Percentiles rank a stretch among this genome's conserved stretches.
Evolutionary conservation across 805 yeast species (phyloP).

Genomic region (Candida odintsovae): DNA sequence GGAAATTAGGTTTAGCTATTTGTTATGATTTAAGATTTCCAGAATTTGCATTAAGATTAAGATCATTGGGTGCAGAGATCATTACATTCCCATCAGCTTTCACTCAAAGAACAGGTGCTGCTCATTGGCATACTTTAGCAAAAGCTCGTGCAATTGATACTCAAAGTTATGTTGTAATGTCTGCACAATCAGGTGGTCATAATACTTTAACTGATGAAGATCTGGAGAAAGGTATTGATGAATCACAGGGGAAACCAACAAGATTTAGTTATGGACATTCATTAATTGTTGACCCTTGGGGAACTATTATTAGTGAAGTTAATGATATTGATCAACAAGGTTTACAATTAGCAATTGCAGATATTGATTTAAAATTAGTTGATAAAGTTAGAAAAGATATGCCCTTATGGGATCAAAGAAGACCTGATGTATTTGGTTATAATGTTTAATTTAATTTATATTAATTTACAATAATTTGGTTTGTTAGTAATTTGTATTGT

Average conservation of each 20-base stretch:
- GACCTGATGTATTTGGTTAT: slow-evolving; percentile 53
- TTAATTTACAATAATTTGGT: slow-evolving; percentile 8
- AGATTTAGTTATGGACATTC: slow-evolving; percentile 86
- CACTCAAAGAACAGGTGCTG: slow-evolving; percentile 84
- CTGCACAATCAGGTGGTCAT: slow-evolving; percentile 72
- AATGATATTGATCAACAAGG: slow-evolving; percentile 37
- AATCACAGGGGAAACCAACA: slow-evolving; percentile 13
- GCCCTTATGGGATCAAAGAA: slow-evolving; percentile 75
- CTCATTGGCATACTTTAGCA: slow-evolving; percentile 83
- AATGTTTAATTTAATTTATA: too few species aligned
- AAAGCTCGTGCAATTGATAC: slow-evolving; percentile 83
- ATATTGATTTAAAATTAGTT: slow-evolving; percentile 50
- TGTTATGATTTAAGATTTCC: slow-evolving; percentile 91
- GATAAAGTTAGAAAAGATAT: slow-evolving; percentile 53
- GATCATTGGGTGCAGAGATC: slow-evolving; percentile 69
- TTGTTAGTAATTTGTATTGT: too few species aligned
- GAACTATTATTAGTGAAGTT: slow-evolving; percentile 59
- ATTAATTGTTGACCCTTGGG: slow-evolving; percentile 90
- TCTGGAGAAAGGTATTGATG: slow-evolving; percentile 18
- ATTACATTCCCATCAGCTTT: slow-evolving; percentile 88
- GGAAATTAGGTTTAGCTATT: slow-evolving; percentile 64
- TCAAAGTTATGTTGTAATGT: slow-evolving; percentile 81
- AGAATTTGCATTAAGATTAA: slow-evolving; percentile 60
- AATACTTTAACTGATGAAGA: slow-evolving; percentile 40
- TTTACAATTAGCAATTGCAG: slow-evolving; percentile 53